phyloP scores from a whole-genome alignment of 805 yeast species.

The Zygotorulaspora chibaensis region DNA sequence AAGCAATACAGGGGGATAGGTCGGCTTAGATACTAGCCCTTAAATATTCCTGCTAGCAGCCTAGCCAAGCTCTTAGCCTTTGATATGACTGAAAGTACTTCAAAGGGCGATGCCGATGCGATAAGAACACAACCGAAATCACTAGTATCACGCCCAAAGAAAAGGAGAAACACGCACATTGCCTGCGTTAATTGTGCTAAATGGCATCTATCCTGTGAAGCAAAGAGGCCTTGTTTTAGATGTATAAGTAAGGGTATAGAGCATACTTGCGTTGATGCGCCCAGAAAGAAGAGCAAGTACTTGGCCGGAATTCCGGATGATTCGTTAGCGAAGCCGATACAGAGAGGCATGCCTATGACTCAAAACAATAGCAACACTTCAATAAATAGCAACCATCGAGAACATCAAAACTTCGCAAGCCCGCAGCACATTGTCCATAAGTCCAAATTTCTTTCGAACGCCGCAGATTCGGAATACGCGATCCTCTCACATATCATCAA shows the following conservation, averaged over 20 bases:
- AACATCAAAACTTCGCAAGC: slow-evolving; percentile 21
- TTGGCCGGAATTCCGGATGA: slow-evolving; percentile 53
- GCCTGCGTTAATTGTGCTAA: slow-evolving; percentile 91
- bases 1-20: background rate
- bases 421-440: slow-evolving; percentile 26
- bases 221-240: slow-evolving; percentile 72
- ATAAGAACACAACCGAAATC: background rate
- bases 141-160: slow-evolving; percentile 6
- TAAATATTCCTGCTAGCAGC: background rate
- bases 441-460: slow-evolving; percentile 56
- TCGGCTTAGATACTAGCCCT: background rate
- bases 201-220: slow-evolving; percentile 90
- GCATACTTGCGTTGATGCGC: slow-evolving; percentile 80
- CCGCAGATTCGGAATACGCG: slow-evolving; percentile 71
- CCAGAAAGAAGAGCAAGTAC: slow-evolving; percentile 80
- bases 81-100: background rate
- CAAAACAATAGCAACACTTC: background rate
- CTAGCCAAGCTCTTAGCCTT: background rate
- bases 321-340: slow-evolving; percentile 13
- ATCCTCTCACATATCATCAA: slow-evolving; percentile 62
- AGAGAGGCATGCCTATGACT: background rate
- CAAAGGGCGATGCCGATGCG: background rate
- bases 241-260: slow-evolving; percentile 68
- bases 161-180: slow-evolving; percentile 56
- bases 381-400: slow-evolving; percentile 14